A percentile compares a stretch with the other conserved stretches of the same genome.
phyloP scores from a whole-genome alignment of 2,329 filamentous ascomycete genomes.

The Paraconiothyrium sp. region DNA sequence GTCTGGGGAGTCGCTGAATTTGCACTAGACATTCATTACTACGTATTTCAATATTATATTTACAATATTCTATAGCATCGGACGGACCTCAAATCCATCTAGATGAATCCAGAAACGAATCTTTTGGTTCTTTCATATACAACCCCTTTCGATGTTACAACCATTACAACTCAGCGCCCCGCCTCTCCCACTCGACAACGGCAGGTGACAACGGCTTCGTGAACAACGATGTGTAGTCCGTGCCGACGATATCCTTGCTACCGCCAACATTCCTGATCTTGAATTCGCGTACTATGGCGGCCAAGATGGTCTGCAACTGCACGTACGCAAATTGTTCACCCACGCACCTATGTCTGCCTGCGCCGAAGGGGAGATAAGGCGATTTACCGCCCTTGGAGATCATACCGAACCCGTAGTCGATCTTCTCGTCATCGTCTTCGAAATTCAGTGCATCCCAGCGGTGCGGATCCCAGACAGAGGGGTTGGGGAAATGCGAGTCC shows the following conservation, averaged over 20 bases:
- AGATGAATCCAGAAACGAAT: conserved; percentile 9
- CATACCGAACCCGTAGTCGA: conserved; percentile 93
- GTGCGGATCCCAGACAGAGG: conserved; percentile 86
- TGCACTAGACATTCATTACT: conserved; percentile 18
- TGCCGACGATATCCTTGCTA: conserved; percentile 72
- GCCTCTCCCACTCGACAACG: conserved; percentile 78
- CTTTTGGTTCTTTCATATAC: neutral
- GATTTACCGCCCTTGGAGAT: conserved; percentile 90
- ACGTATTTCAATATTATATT: conserved; percentile 17
- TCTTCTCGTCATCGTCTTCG: conserved; percentile 71
- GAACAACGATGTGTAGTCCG: conserved; percentile 68
- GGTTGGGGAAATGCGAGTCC: conserved; percentile 80
- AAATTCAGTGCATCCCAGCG: conserved; percentile 77
- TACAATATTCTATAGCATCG: conserved; percentile 7
- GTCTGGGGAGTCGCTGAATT: neutral
- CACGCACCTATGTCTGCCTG: conserved; percentile 92
- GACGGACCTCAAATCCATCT: neutral
- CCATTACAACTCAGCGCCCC: conserved; percentile 53
- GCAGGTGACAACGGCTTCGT: conserved; percentile 56
- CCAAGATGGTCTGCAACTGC: conserved; percentile 86
- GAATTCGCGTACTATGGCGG: conserved; percentile 78
- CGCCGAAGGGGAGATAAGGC: conserved; percentile 93
- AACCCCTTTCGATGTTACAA: neutral
- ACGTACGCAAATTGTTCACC: conserved; percentile 96
- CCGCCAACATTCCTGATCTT: conserved; percentile 81